Evolutionary conservation across 805 yeast genomes (phyloP).

Genomic region (Ogataea kodamae): DNA sequence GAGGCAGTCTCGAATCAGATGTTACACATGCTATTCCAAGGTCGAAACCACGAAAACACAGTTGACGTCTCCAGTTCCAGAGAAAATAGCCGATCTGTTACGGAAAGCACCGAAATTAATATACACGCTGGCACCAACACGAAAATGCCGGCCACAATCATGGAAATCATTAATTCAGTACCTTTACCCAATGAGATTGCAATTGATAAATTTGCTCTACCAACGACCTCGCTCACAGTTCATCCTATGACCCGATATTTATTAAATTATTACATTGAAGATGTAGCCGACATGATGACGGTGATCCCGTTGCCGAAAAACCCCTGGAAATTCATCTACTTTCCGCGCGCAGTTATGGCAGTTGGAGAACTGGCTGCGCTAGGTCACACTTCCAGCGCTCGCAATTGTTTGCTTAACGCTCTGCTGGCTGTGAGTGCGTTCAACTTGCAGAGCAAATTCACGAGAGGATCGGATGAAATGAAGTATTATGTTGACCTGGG

Average conservation of each 20-base stretch:
- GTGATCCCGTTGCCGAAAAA: slow-evolving; percentile 65
- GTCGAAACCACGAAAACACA: slow-evolving; percentile 29
- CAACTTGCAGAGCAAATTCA: slow-evolving; percentile 69
- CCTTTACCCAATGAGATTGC: slow-evolving; percentile 44
- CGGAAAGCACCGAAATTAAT: slow-evolving; percentile 28
- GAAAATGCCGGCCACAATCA: slow-evolving; percentile 51
- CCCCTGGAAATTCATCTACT: slow-evolving; percentile 86
- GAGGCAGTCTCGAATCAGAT: slow-evolving; percentile 41
- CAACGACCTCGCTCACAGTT: slow-evolving; percentile 58
- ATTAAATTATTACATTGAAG: slow-evolving; percentile 65
- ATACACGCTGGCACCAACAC: slow-evolving; percentile 35
- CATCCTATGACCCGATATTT: slow-evolving; percentile 71
- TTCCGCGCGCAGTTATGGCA: slow-evolving; percentile 79
- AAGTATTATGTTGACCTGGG: slow-evolving; percentile 70
- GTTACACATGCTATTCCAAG: slow-evolving; percentile 51
- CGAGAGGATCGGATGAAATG: slow-evolving; percentile 64
- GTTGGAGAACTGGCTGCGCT: slow-evolving; percentile 74
- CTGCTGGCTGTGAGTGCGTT: slow-evolving; percentile 78
- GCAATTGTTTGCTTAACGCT: slow-evolving; percentile 75
- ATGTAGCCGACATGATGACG: slow-evolving; percentile 74
- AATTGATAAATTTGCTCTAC: slow-evolving; percentile 41
- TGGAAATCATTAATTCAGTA: slow-evolving; percentile 44
- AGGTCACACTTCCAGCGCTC: slow-evolving; percentile 71
- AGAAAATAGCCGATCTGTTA: slow-evolving; percentile 5
- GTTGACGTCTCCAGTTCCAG: slow-evolving; percentile 10